phyloP scores from a whole-genome alignment of 1,139 yeast genomes.

The Pichia sp. region DNA sequence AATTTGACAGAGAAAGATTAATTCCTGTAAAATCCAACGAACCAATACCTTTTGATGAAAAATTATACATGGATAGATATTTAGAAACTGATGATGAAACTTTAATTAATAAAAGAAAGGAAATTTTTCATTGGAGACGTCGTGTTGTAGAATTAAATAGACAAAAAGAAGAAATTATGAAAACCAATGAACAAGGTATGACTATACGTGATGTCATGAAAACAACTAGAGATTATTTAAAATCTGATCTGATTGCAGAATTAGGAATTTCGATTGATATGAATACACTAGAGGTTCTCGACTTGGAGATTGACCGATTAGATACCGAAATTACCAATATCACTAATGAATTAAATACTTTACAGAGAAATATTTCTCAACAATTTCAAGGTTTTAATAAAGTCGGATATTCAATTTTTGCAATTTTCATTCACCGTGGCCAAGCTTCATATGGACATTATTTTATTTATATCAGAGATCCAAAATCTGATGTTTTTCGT shows the following conservation, averaged over 20 bases:
- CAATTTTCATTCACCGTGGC: constrained; percentile 91
- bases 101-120: constrained; percentile 46
- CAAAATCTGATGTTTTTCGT: constrained; percentile 59
- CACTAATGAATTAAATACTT: constrained; percentile 34
- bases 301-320: constrained; percentile 32
- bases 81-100: constrained; percentile 63
- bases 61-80: constrained; percentile 80
- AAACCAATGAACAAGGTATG: constrained; percentile 40
- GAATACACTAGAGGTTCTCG: constrained; percentile 31
- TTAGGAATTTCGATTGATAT: constrained; percentile 29
- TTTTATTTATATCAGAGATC: constrained; percentile 88
- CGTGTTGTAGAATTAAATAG: constrained; percentile 42
- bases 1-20: constrained; percentile 68
- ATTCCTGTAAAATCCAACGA: constrained; percentile 79
- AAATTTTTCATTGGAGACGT: constrained; percentile 60
- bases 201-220: constrained; percentile 46
- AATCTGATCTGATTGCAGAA: constrained; percentile 32
- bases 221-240: constrained; percentile 53
- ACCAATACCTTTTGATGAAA: constrained; percentile 74
- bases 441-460: constrained; percentile 96
- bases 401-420: constrained; percentile 77
- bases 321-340: constrained; percentile 36
- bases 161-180: constrained; percentile 38
- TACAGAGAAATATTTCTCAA: constrained; percentile 43
- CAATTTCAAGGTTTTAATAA: constrained; percentile 58